Evolutionary conservation across 768 basidiomycete genomes (phyloP).

Genomic region (Leccinum longicurvipes): DNA sequence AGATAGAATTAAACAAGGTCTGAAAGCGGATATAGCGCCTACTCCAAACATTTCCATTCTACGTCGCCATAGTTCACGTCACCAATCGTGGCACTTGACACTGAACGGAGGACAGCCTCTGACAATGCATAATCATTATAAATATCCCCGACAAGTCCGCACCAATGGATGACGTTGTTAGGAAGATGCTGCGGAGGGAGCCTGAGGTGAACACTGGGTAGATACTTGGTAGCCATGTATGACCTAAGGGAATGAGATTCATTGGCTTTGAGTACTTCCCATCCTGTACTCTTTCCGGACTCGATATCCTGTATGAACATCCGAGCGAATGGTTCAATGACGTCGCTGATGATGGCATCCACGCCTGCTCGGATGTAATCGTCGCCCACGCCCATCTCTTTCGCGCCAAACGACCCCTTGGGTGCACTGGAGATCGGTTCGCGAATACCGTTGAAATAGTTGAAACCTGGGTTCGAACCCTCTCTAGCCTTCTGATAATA

Average conservation of each 20-base stretch:
- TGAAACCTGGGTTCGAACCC: conserved; percentile 6
- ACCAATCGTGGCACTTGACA: too few relatives aligned
- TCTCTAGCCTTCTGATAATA: conserved; percentile 13
- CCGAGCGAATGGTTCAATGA: conserved; percentile 15
- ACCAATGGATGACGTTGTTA: conserved; percentile 29
- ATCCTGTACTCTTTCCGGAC: conserved; percentile 18
- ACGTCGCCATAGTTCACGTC: too few relatives aligned
- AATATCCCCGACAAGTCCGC: neutral
- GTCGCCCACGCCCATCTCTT: conserved; percentile 3
- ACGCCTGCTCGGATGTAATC: conserved; percentile 17
- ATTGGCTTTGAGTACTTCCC: conserved; percentile 24
- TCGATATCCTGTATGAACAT: conserved; percentile 19
- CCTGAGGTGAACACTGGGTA: conserved; percentile 14
- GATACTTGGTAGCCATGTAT: conserved; percentile 20
- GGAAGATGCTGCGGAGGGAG: conserved; percentile 16
- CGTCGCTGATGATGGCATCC: conserved; percentile 16
- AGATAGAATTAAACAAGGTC: neutral
- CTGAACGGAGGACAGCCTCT: too few relatives aligned
- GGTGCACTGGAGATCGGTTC: neutral
- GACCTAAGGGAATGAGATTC: conserved; percentile 28
- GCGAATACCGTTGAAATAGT: conserved; percentile 9
- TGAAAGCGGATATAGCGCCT: neutral
- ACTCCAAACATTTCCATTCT: neutral
- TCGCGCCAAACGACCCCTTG: conserved; percentile 3
- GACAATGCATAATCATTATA: neutral